Base-by-base conservation (phyloP, 192 early-diverging fungal genomes). In the Mortierella claussenii region DNA sequence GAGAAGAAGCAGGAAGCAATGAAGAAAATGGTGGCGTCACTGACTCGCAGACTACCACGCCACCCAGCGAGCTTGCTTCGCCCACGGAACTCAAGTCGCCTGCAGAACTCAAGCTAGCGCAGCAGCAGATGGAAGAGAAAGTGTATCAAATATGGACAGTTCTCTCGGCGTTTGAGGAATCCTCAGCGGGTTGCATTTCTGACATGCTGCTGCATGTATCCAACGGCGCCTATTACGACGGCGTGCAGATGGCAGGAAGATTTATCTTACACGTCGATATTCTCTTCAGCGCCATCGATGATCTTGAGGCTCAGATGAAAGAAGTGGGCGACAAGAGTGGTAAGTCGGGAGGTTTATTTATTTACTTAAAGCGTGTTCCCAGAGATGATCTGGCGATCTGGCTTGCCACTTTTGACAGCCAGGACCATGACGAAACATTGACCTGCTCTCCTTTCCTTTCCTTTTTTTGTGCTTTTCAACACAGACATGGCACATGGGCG, bases 131-230 rank as follows among this genome's bases (percentile, higher is more conserved):
- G 68, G 93, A 96, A 64, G 92, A 97, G 69, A 94, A 96, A 75
- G 94, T 94, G 18, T 92, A 91, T 57, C 82, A 89, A 47, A 96
- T 99, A 44, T 92, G 96, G 86, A 88, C 89, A 15, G 94, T 99
- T 6, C 85, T 98, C 31, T 95, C 94, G 11, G 92, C 90, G 9
- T 99, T 96, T 86, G 97, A 99, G 84, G 97, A 99, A 79, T 95
- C 94, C 5, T 92, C 94, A 5, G 96, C 96, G 3, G 91, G 94
- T 3, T 97, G 94, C 79, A 98, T 99, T 55, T 94, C 93, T 18
- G 94, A 96, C 55, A 99, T 97, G 92, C 79, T 99, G 32, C 73
- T 96, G 43, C 91, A 94, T 69, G 92, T 98, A 44, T 93, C 95
- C 10, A 91, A 94, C 63, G 91, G 94, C 33, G 83, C 87, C 23